phyloP scores from a whole-genome alignment of 2,329 filamentous ascomycete genomes.

The Arachnopeziza araneosa region DNA sequence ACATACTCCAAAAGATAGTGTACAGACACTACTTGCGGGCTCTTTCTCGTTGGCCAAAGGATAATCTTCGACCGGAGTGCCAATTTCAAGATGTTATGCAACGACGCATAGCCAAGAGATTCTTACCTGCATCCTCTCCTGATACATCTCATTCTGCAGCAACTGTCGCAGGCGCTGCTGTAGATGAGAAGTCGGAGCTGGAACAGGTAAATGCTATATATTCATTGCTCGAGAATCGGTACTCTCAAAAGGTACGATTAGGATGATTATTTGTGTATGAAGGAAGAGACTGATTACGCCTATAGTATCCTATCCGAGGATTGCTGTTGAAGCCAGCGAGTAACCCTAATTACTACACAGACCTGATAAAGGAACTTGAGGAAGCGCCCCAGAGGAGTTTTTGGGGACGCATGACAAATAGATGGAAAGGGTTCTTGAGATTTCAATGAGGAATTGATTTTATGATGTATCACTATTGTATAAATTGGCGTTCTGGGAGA shows the following conservation, averaged over 20 bases:
- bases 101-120: conserved; percentile 37
- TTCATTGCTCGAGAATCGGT: conserved; percentile 54
- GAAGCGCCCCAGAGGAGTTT: conserved; percentile 54
- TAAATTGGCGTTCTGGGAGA: conserved; percentile 6
- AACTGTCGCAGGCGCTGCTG: conserved; percentile 9
- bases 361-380: conserved; percentile 57
- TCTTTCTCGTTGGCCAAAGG: conserved; percentile 57
- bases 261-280: not conserved
- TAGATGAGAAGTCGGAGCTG: conserved; percentile 44
- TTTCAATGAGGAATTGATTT: conserved; percentile 37
- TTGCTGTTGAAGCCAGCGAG: conserved; percentile 51
- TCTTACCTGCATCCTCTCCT: conserved; percentile 17
- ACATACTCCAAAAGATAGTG: conserved; percentile 32
- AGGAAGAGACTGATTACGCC: not conserved
- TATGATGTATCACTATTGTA: not conserved
- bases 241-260: conserved; percentile 44
- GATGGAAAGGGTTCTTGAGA: conserved; percentile 54
- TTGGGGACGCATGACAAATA: conserved; percentile 46
- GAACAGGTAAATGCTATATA: conserved; percentile 55
- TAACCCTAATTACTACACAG: conserved; percentile 58
- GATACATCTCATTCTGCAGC: conserved; percentile 9
- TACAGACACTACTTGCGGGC: conserved; percentile 44
- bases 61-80: conserved; percentile 55
- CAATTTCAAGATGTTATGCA: conserved; percentile 54
- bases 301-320: conserved; percentile 43